These are phyloP conservation scores for Rhizophagus clarus DNA, from an alignment of 192 early-diverging fungal species.

Conservation along the genomic window DNA sequence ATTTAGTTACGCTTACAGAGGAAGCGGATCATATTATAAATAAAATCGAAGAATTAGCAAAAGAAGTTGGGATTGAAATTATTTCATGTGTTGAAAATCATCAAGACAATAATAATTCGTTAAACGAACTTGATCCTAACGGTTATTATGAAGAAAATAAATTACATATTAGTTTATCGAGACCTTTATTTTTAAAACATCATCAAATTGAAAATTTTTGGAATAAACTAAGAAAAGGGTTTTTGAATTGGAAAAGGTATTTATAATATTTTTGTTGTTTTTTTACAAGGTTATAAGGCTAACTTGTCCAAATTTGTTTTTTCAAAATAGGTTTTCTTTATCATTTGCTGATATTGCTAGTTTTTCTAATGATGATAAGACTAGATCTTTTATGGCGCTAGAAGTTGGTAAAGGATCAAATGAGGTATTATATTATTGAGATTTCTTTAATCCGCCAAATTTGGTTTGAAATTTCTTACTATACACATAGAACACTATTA, in stretches of 20 bases:
- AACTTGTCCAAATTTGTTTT: constrained; percentile 7
- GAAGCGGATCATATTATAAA: neutral
- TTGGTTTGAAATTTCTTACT: neutral
- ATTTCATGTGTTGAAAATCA: neutral
- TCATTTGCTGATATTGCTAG: constrained; percentile 37
- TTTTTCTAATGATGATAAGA: constrained; percentile 51
- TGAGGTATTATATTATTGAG: constrained; percentile 34
- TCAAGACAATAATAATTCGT: neutral
- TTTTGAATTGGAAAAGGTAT: constrained; percentile 31
- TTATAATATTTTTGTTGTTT: neutral
- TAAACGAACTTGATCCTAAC: neutral
- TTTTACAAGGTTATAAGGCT: no score
- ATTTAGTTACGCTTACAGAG: neutral
- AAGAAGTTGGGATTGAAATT: neutral
- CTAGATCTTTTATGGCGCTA: constrained; percentile 47
- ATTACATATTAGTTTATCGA: constrained; percentile 50
- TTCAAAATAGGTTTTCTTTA: constrained; percentile 37
- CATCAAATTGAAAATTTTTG: constrained; percentile 48
- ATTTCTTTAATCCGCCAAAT: neutral
- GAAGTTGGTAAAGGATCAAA: constrained; percentile 49
- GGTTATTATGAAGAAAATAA: constrained; percentile 15
- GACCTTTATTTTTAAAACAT: constrained; percentile 50
- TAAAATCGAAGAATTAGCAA: neutral
- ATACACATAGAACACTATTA: no score
- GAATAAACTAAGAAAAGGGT: constrained; percentile 30